Evolutionary conservation across 805 yeast genomes (phyloP), one percentile per base, ranked within the genome.

Genomic region (Suhomyces canberraensis): DNA sequence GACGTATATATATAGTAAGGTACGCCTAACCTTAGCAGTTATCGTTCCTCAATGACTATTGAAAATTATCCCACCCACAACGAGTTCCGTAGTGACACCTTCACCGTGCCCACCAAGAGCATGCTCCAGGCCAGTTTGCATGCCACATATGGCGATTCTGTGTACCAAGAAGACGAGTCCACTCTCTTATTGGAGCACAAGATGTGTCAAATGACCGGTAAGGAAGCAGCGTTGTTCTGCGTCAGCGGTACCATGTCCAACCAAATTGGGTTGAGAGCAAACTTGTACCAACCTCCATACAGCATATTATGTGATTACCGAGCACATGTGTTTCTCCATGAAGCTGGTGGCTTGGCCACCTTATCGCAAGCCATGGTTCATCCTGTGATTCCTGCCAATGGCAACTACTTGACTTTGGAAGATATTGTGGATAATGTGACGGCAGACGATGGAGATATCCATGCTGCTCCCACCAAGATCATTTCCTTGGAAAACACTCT

Each of bases 301-400:
- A 76, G 90, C n/a, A 69, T 91, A 17, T 54, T 90, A 32, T 87
- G 96, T 66, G 97, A 91, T 59, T 72, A 80, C 60, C 72, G 96
- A 43, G 81, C 91, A 9, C 98, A 90, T 53, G 81, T 90, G 17
- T 90, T 73, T 58, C 68, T 79, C 20, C 79, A 79, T 48, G 98
- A 90, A 63, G 95, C 96, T 17, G 96, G 90, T 24, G 98, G 97
- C 2, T 61, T 91, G 35, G 95, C 96, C 4, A 78, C 86, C 35
- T 69, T 91, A 41, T 85, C 95, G 11, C 95, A 84, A 61, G 95
- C 96, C 2, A 84, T 90, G 95, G 95, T 88, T 4, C 76, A 77
- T 6, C 86, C 96, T 1, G 88, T 89, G 7, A 66, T 60, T 20
- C 96, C 98, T 3, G 53, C 73, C 11, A 89, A 89, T 53, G 95